phyloP scores from a whole-genome alignment of 805 yeast species.

The Candida tibetensis region DNA sequence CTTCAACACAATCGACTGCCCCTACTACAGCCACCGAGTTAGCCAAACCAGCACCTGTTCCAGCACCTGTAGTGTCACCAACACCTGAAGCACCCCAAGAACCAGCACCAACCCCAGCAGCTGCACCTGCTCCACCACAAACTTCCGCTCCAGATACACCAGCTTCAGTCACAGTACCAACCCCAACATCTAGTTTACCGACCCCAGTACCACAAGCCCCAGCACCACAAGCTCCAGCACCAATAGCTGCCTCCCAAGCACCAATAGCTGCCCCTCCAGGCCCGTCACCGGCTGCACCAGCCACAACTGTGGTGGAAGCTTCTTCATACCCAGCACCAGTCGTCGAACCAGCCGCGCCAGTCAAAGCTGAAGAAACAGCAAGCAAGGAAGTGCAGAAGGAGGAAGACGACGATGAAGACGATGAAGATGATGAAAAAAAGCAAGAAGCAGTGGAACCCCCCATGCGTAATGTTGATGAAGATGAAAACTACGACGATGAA shows the following conservation, averaged over 20 bases:
- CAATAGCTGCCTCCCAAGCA: slow-evolving; percentile 4
- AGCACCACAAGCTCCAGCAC: slow-evolving; percentile 6
- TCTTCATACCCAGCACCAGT: slow-evolving; percentile 1
- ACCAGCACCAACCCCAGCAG: slow-evolving; percentile 6
- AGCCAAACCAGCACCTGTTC: slow-evolving; percentile 4
- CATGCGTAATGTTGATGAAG: slow-evolving; percentile 44
- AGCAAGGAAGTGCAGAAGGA: slow-evolving; percentile 13
- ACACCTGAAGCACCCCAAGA: slow-evolving; percentile 4
- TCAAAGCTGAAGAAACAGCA: slow-evolving; percentile 13
- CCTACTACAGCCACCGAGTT: too few relatives aligned
- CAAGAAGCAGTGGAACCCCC: slow-evolving; percentile 41
- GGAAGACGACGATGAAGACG: slow-evolving; percentile 29
- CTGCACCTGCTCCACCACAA: slow-evolving; percentile 5
- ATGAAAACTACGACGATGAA: slow-evolving; percentile 46
- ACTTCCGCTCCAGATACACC: slow-evolving; percentile 5
- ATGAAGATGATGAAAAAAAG: slow-evolving; percentile 24
- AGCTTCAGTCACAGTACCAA: slow-evolving; percentile 6
- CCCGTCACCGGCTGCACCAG: slow-evolving; percentile 1
- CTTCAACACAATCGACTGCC: too few relatives aligned
- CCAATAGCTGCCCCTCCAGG: neutral
- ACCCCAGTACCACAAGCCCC: slow-evolving; percentile 3
- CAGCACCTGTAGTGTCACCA: slow-evolving; percentile 8
- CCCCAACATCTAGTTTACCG: slow-evolving; percentile 6
- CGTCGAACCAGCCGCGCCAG: slow-evolving; percentile 3
- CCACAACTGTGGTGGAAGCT: slow-evolving; percentile 5